A percentile compares a stretch with the other conserved stretches of the same genome.
These are phyloP conservation scores for Boletus subcaerulescens DNA, from an alignment of 768 basidiomycete genomes.

Conservation along the genomic window DNA sequence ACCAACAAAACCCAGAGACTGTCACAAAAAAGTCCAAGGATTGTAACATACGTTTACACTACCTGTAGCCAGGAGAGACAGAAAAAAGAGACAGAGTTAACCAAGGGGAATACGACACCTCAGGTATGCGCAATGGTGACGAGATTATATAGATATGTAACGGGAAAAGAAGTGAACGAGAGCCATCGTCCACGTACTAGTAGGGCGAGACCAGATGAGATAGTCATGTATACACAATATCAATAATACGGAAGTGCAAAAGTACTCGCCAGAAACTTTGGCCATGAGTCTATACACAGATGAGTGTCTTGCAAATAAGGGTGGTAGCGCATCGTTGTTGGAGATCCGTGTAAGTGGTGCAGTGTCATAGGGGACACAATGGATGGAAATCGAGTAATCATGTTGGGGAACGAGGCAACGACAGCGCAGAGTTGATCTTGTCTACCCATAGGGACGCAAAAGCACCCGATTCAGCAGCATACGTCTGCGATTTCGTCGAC, in stretches of 20 bases:
- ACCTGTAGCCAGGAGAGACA: background rate
- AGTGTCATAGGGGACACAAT: background rate
- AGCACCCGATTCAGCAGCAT: constrained; percentile 37
- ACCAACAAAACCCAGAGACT: too few relatives aligned
- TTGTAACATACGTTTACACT: too few relatives aligned
- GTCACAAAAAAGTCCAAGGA: too few relatives aligned
- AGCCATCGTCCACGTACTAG: background rate
- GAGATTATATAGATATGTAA: background rate
- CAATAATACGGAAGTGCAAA: background rate
- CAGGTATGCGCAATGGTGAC: background rate
- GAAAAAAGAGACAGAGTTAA: background rate
- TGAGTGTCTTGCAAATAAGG: background rate
- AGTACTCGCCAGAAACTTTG: background rate
- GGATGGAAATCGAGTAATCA: background rate
- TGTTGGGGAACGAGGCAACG: constrained; percentile 13
- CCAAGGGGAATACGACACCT: background rate
- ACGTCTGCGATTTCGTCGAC: constrained; percentile 47
- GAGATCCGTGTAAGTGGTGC: background rate
- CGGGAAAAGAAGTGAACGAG: background rate
- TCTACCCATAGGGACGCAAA: constrained; percentile 38
- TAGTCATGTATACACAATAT: constrained; percentile 1
- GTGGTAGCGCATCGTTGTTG: background rate
- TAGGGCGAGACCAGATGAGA: background rate
- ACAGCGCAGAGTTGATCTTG: constrained; percentile 37
- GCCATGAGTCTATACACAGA: background rate